Conservation (phyloP, 2,329 filamentous ascomycete species). For the Penicillium sp. region DNA sequence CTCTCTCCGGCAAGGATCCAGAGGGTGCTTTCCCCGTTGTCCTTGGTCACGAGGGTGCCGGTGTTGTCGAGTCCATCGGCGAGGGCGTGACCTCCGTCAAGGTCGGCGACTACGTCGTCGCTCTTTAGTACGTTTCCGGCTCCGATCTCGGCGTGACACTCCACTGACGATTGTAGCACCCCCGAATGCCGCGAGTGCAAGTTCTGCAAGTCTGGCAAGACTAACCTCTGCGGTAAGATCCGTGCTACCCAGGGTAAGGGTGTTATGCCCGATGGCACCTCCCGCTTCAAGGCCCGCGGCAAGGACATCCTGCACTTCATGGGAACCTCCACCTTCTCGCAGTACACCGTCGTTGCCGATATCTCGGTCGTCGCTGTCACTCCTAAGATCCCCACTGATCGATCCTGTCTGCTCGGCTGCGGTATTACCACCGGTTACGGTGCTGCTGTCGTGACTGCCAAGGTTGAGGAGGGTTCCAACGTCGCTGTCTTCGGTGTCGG, state of each 20-base stretch:
- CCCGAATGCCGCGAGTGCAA: constrained; percentile 98
- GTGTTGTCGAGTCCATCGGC: constrained; percentile 88
- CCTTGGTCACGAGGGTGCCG: constrained; percentile 86
- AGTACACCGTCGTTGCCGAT: constrained; percentile 97
- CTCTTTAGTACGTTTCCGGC: constrained; percentile 67
- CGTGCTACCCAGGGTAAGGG: constrained; percentile 92
- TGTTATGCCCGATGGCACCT: constrained; percentile 95
- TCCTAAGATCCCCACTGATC: constrained; percentile 87
- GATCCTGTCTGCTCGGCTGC: constrained; percentile 91
- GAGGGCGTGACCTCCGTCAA: constrained; percentile 95
- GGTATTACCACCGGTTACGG: constrained; percentile 99
- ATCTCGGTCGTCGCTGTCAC: constrained; percentile 96
- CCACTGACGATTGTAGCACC: constrained; percentile 60
- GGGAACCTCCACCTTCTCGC: constrained; percentile 97
- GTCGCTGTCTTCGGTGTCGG: constrained; percentile 93
- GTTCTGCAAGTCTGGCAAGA: constrained; percentile 99
- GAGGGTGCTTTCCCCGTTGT: constrained; percentile 91
- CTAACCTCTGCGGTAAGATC: constrained; percentile 98
- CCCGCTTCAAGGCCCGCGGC: constrained; percentile 90
- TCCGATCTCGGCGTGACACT: background rate
- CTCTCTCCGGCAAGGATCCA: constrained; percentile 91
- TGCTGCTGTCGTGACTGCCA: constrained; percentile 88
- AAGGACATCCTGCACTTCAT: constrained; percentile 97
- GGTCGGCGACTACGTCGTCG: constrained; percentile 85
- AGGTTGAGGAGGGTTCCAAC: constrained; percentile 84